Evolutionary conservation across 331 rosid species (phyloP).

Genomic region (Spiraea crenata): DNA sequence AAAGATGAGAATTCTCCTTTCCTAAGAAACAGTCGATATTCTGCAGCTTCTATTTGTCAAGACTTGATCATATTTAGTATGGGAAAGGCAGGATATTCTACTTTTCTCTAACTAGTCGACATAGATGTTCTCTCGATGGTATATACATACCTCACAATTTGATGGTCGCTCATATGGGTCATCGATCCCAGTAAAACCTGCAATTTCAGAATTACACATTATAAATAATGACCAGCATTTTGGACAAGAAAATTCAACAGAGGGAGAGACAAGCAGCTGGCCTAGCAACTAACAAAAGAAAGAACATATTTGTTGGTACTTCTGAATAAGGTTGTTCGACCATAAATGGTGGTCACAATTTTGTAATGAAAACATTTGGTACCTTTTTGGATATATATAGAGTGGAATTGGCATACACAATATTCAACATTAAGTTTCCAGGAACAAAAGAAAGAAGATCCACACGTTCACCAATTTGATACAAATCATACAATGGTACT

Average conservation of each 20-base stretch:
- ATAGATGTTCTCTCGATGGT: too few relatives aligned
- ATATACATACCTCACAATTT: slow-evolving; percentile 38
- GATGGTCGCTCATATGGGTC: slow-evolving; percentile 51
- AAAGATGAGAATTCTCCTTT: background rate
- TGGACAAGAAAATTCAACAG: background rate
- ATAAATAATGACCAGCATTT: background rate
- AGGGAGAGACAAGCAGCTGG: background rate
- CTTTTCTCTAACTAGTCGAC: background rate
- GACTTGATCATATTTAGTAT: too few relatives aligned
- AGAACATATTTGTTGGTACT: background rate
- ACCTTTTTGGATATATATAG: background rate
- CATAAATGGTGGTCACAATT: background rate
- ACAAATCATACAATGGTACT: background rate
- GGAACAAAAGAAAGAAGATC: background rate
- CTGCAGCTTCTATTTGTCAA: background rate
- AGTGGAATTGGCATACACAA: background rate
- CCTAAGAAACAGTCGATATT: background rate
- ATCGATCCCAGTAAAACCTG: slow-evolving; percentile 58
- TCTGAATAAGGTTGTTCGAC: too few relatives aligned
- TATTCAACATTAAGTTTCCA: background rate
- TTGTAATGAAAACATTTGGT: background rate
- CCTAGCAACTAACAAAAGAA: background rate
- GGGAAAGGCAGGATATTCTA: background rate
- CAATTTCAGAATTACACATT: slow-evolving; percentile 9
- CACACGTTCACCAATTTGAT: background rate